A percentile compares a stretch with the other conserved stretches of the same genome.
phyloP scores from a whole-genome alignment of 192 early-diverging fungal species.

The Entophlyctis luteolus region DNA sequence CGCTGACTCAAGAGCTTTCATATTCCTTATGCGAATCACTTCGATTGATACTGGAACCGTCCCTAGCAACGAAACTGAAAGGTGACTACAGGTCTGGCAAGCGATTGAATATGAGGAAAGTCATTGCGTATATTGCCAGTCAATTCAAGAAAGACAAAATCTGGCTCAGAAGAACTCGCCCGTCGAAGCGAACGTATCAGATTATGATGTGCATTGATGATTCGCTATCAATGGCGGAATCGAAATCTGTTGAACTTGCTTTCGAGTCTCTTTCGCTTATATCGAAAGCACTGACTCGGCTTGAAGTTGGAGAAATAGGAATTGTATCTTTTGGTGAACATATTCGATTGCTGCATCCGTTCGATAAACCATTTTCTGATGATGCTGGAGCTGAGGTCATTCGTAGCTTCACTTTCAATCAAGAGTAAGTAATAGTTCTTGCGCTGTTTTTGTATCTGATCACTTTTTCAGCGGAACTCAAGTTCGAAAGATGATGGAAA shows the following conservation, averaged over 20 bases:
- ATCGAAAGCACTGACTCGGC: constrained; percentile 84
- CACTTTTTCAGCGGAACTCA: constrained; percentile 58
- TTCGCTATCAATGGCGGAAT: constrained; percentile 94
- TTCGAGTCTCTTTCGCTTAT: constrained; percentile 92
- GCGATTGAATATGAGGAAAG: constrained; percentile 98
- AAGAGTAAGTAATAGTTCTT: constrained; percentile 47
- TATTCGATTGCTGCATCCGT: constrained; percentile 86
- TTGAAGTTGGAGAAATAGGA: constrained; percentile 90
- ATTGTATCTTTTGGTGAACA: constrained; percentile 89
- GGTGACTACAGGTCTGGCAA: constrained; percentile 99
- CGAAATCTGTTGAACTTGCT: constrained; percentile 80
- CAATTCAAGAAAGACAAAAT: constrained; percentile 99
- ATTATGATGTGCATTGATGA: constrained; percentile 97
- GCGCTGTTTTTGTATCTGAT: neutral
- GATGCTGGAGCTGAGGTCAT: constrained; percentile 88
- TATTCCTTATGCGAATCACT: constrained; percentile 90
- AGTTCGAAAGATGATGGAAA: constrained; percentile 81
- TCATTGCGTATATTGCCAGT: constrained; percentile 98
- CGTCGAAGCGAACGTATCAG: constrained; percentile 94
- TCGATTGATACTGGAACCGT: constrained; percentile 93
- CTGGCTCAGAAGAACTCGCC: constrained; percentile 96
- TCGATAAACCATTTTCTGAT: constrained; percentile 83
- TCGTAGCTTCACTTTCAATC: constrained; percentile 85
- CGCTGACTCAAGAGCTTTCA: constrained; percentile 85
- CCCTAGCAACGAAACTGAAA: constrained; percentile 89